Conservation (phyloP, 805 yeast species). For the Tetrapisispora pingtungensis region DNA sequence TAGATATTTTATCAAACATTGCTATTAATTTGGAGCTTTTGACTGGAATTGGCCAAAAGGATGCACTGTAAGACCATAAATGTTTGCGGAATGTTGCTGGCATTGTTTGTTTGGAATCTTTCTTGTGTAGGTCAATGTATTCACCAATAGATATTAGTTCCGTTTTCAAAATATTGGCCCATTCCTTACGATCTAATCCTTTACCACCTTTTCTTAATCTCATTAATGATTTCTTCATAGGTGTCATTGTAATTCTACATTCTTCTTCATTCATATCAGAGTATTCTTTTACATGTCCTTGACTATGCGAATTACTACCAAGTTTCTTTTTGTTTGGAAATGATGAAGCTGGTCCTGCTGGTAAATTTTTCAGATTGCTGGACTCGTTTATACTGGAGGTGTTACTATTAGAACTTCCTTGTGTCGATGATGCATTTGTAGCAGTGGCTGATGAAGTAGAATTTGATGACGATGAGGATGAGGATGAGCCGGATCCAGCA, state of each 20-base stretch:
- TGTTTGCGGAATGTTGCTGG: conserved; percentile 44
- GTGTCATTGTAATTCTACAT: conserved; percentile 51
- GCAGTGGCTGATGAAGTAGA: background rate
- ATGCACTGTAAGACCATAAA: conserved; percentile 74
- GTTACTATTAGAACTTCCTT: too few species aligned
- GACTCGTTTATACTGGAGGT: background rate
- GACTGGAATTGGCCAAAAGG: conserved; percentile 84
- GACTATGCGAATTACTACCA: conserved; percentile 4
- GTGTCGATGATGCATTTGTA: background rate
- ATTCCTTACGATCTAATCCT: conserved; percentile 63
- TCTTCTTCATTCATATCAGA: conserved; percentile 67
- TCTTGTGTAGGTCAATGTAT: conserved; percentile 40
- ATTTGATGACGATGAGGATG: conserved; percentile 4
- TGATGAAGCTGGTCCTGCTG: conserved; percentile 18
- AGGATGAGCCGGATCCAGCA: conserved; percentile 9
- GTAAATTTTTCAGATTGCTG: conserved; percentile 6
- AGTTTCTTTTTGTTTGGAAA: conserved; percentile 3
- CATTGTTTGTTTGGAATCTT: conserved; percentile 19
- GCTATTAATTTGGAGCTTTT: conserved; percentile 59
- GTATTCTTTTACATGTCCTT: conserved; percentile 38
- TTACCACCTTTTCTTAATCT: conserved; percentile 58
- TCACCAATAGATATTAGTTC: conserved; percentile 66
- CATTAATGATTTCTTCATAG: conserved; percentile 56
- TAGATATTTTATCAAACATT: conserved; percentile 56
- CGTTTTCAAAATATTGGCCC: conserved; percentile 55